Evolutionary conservation across 2,329 filamentous ascomycete species (phyloP), one percentile per base, ranked within the genome.

Genomic region (Fusarium sp.): DNA sequence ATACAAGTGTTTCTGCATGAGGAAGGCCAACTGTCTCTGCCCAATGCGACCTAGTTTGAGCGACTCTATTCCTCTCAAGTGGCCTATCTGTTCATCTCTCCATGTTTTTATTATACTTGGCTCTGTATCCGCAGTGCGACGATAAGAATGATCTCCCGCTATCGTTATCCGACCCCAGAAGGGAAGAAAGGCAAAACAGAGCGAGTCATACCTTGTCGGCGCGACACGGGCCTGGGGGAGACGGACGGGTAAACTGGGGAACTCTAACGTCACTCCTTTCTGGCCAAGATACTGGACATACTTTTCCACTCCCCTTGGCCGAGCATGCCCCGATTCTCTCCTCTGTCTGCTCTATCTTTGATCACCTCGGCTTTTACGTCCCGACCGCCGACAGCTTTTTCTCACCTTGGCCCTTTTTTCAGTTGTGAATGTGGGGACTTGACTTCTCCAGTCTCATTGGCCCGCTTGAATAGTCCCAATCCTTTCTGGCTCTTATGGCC

Each of bases 301-400:
- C 30, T 36, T 36, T 52, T 9, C 54, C 67, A 65, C 41, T 58
- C 61, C 71, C 44, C 68, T 58, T 52, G 44, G 65, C 64, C 62
- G 62, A 71, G 72, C 38, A 45, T 26, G 50, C 59, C 66, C 70
- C 68, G 70, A 72, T 50, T 72, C 57, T 72, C 70, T 62, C 58
- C 51, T 56, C 66, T 64, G 59, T 59, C 42, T 60, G 47, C 18
- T 32, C 38, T 57, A 42, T 44, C 36, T 61, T 41, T 48, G 62
- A 59, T 26, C 58, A 50, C 45, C 71, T 73, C 71, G 71, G 73
- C 73, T 76, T 76, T 65, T 50, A 75, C 70, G 68, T 70, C 75
- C 75, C 75, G 75, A 70, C 63, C 66, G 72, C 75, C 75, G 74
- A 74, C 62, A 36, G 32, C 56, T 22, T 47, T 52, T 69, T 74